phyloP scores from a whole-genome alignment of 805 yeast species.

The Dipodascus geniculatus region DNA sequence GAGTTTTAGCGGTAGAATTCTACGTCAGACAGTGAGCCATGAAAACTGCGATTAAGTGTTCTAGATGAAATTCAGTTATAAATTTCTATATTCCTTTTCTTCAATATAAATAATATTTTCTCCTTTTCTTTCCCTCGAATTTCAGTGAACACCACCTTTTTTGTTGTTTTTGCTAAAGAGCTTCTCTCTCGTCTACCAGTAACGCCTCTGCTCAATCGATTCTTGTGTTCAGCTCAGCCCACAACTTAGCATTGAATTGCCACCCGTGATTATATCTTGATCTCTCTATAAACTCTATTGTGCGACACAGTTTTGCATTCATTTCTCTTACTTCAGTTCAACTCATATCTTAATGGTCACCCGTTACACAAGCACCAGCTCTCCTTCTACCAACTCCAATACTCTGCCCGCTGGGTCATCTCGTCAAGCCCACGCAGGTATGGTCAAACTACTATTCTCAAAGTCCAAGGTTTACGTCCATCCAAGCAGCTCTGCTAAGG shows the following conservation, averaged over 20 bases:
- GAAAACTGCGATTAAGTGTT: background rate
- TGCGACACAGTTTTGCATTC: too few relatives aligned
- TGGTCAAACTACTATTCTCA: conserved; percentile 26
- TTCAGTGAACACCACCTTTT: background rate
- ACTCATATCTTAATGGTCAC: background rate
- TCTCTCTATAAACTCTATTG: background rate
- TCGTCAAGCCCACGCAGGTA: background rate
- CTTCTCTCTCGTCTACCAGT: background rate
- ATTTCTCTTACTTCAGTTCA: background rate
- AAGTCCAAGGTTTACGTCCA: conserved; percentile 50
- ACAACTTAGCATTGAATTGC: background rate
- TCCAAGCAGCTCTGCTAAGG: conserved; percentile 59
- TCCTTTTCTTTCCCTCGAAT: background rate
- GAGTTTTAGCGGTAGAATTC: background rate
- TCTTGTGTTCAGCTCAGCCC: background rate
- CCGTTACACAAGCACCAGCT: background rate
- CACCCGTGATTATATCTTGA: background rate
- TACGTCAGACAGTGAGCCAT: background rate
- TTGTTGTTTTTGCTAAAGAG: background rate
- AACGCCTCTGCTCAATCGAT: background rate
- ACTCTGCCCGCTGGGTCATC: background rate
- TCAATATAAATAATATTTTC: too few relatives aligned
- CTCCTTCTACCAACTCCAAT: background rate
- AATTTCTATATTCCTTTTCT: too few relatives aligned
- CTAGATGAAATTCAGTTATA: too few relatives aligned